Evolutionary conservation across 129 eudicot species (phyloP).

Genomic region (Tagetes erecta): DNA sequence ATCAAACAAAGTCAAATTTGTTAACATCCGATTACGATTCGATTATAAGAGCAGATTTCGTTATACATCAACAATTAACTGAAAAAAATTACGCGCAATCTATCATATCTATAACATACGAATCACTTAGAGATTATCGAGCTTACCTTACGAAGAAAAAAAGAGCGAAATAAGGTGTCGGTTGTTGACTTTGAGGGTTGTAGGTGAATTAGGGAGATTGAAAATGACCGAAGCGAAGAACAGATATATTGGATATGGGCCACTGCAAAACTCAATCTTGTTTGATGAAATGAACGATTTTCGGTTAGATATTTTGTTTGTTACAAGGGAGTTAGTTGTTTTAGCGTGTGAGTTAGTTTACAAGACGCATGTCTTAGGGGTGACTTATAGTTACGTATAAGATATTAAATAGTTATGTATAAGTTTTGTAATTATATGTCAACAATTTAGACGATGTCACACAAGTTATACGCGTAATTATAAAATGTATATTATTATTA

Average conservation of each 20-base stretch:
- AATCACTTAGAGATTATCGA: neutral
- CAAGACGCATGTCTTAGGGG: no score
- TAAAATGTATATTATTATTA: no score
- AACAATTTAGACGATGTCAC: no score
- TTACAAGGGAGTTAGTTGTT: no score
- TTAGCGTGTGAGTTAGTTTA: no score
- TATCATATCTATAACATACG: neutral
- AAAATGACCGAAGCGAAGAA: conserved; percentile 14
- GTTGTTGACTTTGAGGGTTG: conserved; percentile 24
- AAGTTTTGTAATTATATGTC: no score
- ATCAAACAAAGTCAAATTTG: conserved; percentile 33
- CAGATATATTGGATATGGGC: conserved; percentile 12
- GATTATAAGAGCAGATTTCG: conserved; percentile 5
- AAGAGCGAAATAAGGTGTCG: neutral
- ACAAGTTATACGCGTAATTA: no score
- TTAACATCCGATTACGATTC: neutral
- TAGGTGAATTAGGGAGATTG: conserved; percentile 11
- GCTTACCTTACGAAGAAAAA: conserved; percentile 18
- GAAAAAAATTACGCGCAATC: conserved; percentile 4
- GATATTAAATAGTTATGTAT: no score
- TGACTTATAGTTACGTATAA: no score
- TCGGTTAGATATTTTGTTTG: no score
- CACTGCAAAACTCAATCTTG: neutral
- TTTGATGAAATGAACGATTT: neutral
- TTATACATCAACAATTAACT: neutral